phyloP scores from a whole-genome alignment of 176 grass and related monocot genomes.

The Ampelocalamus luodianensis region DNA sequence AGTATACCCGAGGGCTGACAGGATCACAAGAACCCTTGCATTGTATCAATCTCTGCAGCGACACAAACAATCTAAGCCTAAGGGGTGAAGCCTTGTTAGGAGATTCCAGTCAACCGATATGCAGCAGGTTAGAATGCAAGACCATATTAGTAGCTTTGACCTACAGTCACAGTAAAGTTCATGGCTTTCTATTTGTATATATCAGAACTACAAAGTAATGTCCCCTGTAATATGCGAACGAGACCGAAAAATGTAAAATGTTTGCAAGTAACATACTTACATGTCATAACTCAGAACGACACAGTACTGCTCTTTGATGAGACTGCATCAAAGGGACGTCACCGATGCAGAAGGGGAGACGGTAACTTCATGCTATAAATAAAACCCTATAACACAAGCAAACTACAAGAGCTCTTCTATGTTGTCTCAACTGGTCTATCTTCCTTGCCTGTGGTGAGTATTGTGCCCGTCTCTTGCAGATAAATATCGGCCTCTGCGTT shows the following conservation, averaged over 20 bases:
- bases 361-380: neutral
- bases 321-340: neutral
- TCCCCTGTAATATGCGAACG: neutral
- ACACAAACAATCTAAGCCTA: too few species aligned
- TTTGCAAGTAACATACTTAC: slow-evolving; percentile 10
- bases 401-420: slow-evolving; percentile 34
- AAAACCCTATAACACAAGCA: slow-evolving; percentile 27
- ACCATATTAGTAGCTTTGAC: neutral
- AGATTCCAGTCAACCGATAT: too few species aligned
- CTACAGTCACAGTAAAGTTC: neutral
- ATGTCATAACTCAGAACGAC: slow-evolving; percentile 20
- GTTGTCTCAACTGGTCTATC: slow-evolving; percentile 39
- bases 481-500: slow-evolving; percentile 41
- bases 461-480: slow-evolving; percentile 35
- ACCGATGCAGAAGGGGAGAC: neutral
- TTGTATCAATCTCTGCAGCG: too few species aligned
- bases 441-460: slow-evolving; percentile 42
- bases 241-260: neutral
- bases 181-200: neutral
- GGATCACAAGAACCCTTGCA: too few species aligned
- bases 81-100: too few species aligned
- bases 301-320: slow-evolving; percentile 5
- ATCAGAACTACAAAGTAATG: neutral
- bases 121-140: neutral
- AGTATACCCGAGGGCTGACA: too few species aligned